phyloP scores from a whole-genome alignment of 306 rosid species.

The Quercus mongolica region DNA sequence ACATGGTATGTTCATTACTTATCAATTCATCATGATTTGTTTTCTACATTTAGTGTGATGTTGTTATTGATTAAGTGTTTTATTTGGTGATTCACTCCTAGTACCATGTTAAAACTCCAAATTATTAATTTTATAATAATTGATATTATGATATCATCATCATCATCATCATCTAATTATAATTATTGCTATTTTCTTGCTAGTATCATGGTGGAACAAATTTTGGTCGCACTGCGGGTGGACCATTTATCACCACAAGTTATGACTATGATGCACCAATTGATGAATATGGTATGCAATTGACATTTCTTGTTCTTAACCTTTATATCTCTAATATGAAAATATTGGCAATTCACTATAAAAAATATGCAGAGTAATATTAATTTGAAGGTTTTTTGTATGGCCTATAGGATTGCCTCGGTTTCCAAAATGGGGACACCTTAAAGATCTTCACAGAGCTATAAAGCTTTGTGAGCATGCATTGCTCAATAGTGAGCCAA shows the following conservation, averaged over 20 bases:
- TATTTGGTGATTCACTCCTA: background rate
- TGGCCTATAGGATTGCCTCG: conserved; percentile 68
- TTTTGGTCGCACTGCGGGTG: conserved; percentile 96
- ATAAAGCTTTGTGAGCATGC: conserved; percentile 73
- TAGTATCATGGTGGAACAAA: conserved; percentile 98
- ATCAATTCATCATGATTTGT: background rate
- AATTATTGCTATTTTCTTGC: conserved; percentile 8
- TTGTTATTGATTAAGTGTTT: background rate
- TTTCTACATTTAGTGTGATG: background rate
- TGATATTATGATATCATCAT: background rate
- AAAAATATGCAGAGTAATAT: background rate
- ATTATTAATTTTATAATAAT: background rate
- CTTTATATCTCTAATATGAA: background rate
- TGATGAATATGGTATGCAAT: conserved; percentile 78
- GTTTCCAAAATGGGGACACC: conserved; percentile 96
- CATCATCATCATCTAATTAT: conserved; percentile 10
- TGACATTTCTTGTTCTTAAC: background rate
- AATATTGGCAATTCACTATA: background rate
- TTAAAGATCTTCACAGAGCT: conserved; percentile 83
- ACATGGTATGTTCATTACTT: conserved; percentile 62
- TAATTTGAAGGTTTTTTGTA: background rate
- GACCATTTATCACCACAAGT: conserved; percentile 96
- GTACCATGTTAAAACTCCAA: background rate
- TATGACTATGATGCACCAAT: conserved; percentile 95
- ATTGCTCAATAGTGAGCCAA: conserved; percentile 56